These are phyloP conservation scores for Austroboletus festivus DNA, from an alignment of 768 basidiomycete genomes.

Conservation along the genomic window DNA sequence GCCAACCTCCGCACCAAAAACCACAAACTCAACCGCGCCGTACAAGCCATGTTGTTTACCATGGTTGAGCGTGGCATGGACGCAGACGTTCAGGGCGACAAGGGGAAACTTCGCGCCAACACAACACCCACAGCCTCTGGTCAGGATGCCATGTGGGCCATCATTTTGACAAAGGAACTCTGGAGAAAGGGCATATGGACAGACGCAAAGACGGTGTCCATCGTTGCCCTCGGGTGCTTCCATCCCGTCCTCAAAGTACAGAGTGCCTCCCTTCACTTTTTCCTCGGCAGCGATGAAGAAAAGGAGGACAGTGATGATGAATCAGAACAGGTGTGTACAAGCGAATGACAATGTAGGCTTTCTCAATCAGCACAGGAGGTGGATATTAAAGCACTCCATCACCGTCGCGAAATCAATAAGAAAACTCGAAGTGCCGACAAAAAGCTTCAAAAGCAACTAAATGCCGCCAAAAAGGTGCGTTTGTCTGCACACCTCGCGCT, in stretches of 20 bases:
- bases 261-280: constrained; percentile 92
- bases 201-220: constrained; percentile 89
- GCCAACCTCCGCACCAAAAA: constrained; percentile 88
- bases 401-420: constrained; percentile 90
- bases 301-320: constrained; percentile 72
- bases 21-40: constrained; percentile 92
- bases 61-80: constrained; percentile 96
- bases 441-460: constrained; percentile 71
- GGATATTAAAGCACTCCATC: constrained; percentile 72
- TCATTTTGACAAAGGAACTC: constrained; percentile 87
- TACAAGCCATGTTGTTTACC: constrained; percentile 92
- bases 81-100: constrained; percentile 76
- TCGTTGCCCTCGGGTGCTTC: constrained; percentile 87
- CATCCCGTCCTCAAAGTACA: constrained; percentile 95
- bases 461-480: constrained; percentile 68
- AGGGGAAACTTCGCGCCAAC: constrained; percentile 63
- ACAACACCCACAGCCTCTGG: constrained; percentile 43
- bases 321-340: constrained; percentile 41
- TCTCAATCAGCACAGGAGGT: constrained; percentile 42
- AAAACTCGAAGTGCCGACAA: constrained; percentile 83
- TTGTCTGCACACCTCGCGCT: not conserved
- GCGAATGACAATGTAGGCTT: not conserved
- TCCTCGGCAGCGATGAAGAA: constrained; percentile 85
- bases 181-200: constrained; percentile 94
- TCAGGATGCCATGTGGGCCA: constrained; percentile 97